Evolutionary conservation across 1,284 basidiomycete genomes (phyloP), one percentile per base, ranked within the genome.

Genomic region (Marasmius tenuissimus): DNA sequence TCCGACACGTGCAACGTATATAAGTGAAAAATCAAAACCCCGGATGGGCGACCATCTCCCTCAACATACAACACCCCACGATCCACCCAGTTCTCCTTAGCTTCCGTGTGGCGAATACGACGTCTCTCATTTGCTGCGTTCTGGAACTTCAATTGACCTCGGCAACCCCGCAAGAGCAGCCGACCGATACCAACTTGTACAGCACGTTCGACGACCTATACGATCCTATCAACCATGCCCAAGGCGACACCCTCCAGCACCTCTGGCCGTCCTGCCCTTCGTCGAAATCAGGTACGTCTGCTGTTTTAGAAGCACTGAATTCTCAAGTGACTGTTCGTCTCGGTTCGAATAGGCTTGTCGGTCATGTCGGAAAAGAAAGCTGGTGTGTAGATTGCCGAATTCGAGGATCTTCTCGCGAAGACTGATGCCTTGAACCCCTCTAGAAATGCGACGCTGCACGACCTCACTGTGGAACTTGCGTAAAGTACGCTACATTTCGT

Each of bases 401-500:
- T 33, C 20, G 20, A 18, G 37, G 39, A 37, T 16, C 40, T 22
- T 53, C 58, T 45, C 39, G 49, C 34, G 45, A 22, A 47, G 54
- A 33, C 52, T 49, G 60, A 35, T 55, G 55, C 61, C 64, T 58
- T 8, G 12, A 20, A 58, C 57, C 42, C 57, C 47, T 63, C 54
- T 68, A 93, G 91, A 93, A 91, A 89, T 93, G 91, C 67, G 91
- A 93, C 73, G 91, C 91, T 50, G 82, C 86, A 53, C 85, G 92
- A 62, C 91, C 91, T 10, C 90, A 93, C 71, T 93, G 91, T 72
- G 83, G 86, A 47, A 93, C 91, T 52, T 93, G 91, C 70, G 83
- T 91, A 60, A 92, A 89, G 88, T 92, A 70, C 68, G 86, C 80
- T 47, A 16, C 40, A 55, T 59, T 50, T 55, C 20, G 38, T 54